These are phyloP conservation scores for Clathrospora elynae DNA, from an alignment of 2,329 filamentous ascomycete genomes.

Conservation along the genomic window DNA sequence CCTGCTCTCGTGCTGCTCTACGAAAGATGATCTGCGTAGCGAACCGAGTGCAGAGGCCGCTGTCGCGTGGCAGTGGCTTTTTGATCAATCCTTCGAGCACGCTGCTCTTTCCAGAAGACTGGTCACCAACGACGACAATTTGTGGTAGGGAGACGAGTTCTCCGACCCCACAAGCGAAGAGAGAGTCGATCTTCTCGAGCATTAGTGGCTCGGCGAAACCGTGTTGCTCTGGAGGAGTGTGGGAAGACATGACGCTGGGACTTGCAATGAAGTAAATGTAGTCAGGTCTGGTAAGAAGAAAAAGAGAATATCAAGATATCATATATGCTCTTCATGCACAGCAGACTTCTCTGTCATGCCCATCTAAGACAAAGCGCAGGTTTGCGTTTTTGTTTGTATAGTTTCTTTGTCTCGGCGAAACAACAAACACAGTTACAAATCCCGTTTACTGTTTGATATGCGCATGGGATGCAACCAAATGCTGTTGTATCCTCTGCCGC, in stretches of 20 bases:
- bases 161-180: slow-evolving; percentile 44
- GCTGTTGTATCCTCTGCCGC: no score
- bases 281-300: slow-evolving; percentile 1
- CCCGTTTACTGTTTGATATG: no score
- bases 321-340: not conserved
- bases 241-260: slow-evolving; percentile 1
- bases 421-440: slow-evolving; percentile 2
- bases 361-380: slow-evolving; percentile 1
- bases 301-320: not conserved
- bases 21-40: slow-evolving; percentile 55
- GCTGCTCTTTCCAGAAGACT: slow-evolving; percentile 48
- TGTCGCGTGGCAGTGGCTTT: slow-evolving; percentile 49
- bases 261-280: slow-evolving; percentile 1
- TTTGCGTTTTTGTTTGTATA: not conserved
- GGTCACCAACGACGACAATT: slow-evolving; percentile 44
- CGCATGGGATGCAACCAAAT: no score
- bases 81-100: slow-evolving; percentile 41
- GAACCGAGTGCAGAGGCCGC: slow-evolving; percentile 52
- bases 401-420: not conserved
- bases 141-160: slow-evolving; percentile 36
- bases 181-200: slow-evolving; percentile 45
- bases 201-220: slow-evolving; percentile 4
- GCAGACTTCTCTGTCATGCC: not conserved
- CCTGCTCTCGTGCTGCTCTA: slow-evolving; percentile 18
- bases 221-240: slow-evolving; percentile 1